Base-by-base conservation (phyloP, 2,329 filamentous ascomycete genomes). In the Delphinella strobiligena region DNA sequence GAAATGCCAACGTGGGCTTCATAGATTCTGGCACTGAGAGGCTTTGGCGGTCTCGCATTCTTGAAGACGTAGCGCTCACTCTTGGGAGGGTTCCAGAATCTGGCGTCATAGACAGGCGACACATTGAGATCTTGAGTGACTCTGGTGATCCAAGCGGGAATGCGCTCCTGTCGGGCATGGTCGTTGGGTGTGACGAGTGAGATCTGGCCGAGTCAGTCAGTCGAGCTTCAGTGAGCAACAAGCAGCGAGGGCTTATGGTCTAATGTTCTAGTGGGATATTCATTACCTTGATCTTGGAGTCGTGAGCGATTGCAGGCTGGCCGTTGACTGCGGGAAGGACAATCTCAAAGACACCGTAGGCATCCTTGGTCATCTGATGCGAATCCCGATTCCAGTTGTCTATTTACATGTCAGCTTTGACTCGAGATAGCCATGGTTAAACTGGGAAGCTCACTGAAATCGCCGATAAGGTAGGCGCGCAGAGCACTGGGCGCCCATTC, bases 1-100 rank as follows among this genome's bases (percentile, higher is more conserved):
- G 89, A 95, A 51, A 98, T 98, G 37, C 91, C 91, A 31, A 98
- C 87, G 55, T 98, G 91, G n/a, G 91, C 91, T 63, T 98, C 91
- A 62, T 98, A 98, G 43, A 98, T 87, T 37, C 91, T 80, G n/a
- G 75, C 77, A 52, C 87, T 94, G 42, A 69, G 61, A 1, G 91
- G 91, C 68, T 89, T 93, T 59, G 79, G 78, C 5, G 89, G 91
- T 37, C 81, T 74, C 34, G 73, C 53, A 60, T 96, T 75, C 66
- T 93, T 88, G 72, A 93, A 93, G 40, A 74, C 68, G 59, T 96
- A 96, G 54, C 67, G 75, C 55, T 93, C 78, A 30, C 69, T 64
- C 36, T 71, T 61, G 3, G 87, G 86, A 24, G 91, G 91, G 57
- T 96, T 95, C 91, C 91, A 98, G 67, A 98, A 95, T 38, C 86